Base-by-base conservation (phyloP, 2,329 filamentous ascomycete species). In the Trichoderma breve region DNA sequence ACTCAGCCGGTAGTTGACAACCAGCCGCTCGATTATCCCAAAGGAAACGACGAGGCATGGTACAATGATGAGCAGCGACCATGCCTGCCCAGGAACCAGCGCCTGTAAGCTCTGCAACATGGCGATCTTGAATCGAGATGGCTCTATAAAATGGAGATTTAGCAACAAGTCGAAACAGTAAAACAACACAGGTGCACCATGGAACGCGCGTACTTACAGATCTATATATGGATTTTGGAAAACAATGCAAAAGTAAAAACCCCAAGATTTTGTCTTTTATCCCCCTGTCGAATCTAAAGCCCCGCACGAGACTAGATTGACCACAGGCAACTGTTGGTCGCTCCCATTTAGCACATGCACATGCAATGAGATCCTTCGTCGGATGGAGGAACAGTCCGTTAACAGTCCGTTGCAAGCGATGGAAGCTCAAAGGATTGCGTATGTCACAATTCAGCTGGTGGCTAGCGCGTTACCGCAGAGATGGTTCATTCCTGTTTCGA, bases 31-130 rank as follows among this genome's bases (percentile, higher is more conserved):
- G 51, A 67, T 28, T 3, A 61, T 30, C 30, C 70, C 65, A 28
- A 66, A 24, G 8, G 14, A 21, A 18, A 61, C 15, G 21, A 67
- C 1, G 53, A 61, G 15, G 30, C 70, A 67, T 62, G 39, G 30
- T 18, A n/a, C 32, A 9, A 43, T 15, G 14, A 71, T 36, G 24
- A 55, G 34, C n/a, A 71, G 55, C n/a, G 55, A 67, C 63, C 53
- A 61, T 3, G 62, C 51, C 6, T 28, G 30, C 28, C 30, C 61
- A 12, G 28, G 53, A 5, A 61, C 28, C 18, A 30, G 43, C 7
- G 34, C 36, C n/a, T n/a, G n/a, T 28, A 71, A 34, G 15, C 26
- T 62, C 34, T 61, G 63, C 39, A 67, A 43, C 62, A 71, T 71
- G 30, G 6, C 8, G 2, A 21, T n/a, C 32, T 14, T 30, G 2